Evolutionary conservation across 1,139 yeast genomes (phyloP), one percentile per base, ranked within the genome.

Genomic region (Protomyces lactucae-debilis): DNA sequence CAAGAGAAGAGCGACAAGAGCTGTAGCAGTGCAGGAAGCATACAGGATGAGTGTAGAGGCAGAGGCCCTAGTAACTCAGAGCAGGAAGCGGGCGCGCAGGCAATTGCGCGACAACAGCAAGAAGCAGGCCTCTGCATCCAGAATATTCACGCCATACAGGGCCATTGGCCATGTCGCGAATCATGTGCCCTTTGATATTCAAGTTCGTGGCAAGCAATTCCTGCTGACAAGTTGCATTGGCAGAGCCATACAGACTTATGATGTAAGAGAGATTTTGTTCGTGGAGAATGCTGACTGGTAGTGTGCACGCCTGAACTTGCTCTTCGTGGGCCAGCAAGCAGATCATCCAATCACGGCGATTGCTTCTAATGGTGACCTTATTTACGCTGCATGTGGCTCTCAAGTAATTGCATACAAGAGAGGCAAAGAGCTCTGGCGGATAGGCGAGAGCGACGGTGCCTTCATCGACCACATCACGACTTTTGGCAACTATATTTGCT

Each of bases 211-310:
- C 65, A 82, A 89, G 18, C 85, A 95, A 0, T 92, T 88, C 72
- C 87, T 92, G 71, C 84, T 90, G 56, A 96, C 88, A 12, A 92
- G 99, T 0, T 85, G 90, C 45, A 96, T 93, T 35, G 99, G 97
- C 3, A 81, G 85, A 66, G 83, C 95, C 0, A 90, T 93, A 76
- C 99, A 93, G 75, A 89, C 93, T 46, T 95, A 88, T 72, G 99
- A 93, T 77, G 48, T 16, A 43, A 4, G 28, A 10, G 16, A 37
- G 43, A n/a, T 18, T 37, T 5, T 37, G 14, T 18, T 6, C 10
- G 3, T 16, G 48, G 28, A 1, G 0, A 43, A n/a, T 39, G 48
- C 48, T 43, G 18, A 43, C 25, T 16, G 8, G 21, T 21, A 43
- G 48, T 96, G 68, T 52, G 60, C 69, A 52, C 90, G 89, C 4